Evolutionary conservation across 768 basidiomycete genomes (phyloP).

Genomic region (Phaeotremella fagi): DNA sequence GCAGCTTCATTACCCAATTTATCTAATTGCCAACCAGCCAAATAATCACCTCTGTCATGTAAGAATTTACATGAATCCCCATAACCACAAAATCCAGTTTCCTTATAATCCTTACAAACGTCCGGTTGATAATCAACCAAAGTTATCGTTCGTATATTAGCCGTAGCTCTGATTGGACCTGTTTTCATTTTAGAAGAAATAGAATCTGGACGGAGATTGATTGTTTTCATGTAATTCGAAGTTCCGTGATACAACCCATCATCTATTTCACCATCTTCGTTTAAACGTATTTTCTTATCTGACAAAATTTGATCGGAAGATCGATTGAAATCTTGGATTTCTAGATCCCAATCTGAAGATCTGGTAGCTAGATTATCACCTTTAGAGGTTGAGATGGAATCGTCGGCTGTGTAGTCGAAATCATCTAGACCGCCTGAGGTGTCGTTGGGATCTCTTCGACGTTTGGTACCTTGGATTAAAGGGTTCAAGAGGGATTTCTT

Average conservation of each 20-base stretch:
- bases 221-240: constrained; percentile 70
- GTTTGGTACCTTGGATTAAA: constrained; percentile 71
- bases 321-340: constrained; percentile 62
- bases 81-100: constrained; percentile 98
- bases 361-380: constrained; percentile 71
- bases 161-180: constrained; percentile 68
- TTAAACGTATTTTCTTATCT: constrained; percentile 64
- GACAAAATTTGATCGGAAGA: constrained; percentile 60
- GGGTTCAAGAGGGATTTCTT: constrained; percentile 66
- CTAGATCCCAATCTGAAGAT: constrained; percentile 63
- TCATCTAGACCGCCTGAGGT: constrained; percentile 49
- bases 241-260: constrained; percentile 85
- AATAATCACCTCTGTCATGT: constrained; percentile 85
- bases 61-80: constrained; percentile 99
- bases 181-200: constrained; percentile 77
- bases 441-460: constrained; percentile 55
- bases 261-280: constrained; percentile 59
- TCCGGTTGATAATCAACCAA: constrained; percentile 97
- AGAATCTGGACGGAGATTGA: constrained; percentile 71
- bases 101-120: constrained; percentile 99
- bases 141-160: constrained; percentile 86
- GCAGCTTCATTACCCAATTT: constrained; percentile 62
- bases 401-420: constrained; percentile 56
- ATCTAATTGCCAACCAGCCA: constrained; percentile 98
- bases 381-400: constrained; percentile 50